phyloP scores from a whole-genome alignment of 2,329 filamentous ascomycete species.

The Fusarium udum region DNA sequence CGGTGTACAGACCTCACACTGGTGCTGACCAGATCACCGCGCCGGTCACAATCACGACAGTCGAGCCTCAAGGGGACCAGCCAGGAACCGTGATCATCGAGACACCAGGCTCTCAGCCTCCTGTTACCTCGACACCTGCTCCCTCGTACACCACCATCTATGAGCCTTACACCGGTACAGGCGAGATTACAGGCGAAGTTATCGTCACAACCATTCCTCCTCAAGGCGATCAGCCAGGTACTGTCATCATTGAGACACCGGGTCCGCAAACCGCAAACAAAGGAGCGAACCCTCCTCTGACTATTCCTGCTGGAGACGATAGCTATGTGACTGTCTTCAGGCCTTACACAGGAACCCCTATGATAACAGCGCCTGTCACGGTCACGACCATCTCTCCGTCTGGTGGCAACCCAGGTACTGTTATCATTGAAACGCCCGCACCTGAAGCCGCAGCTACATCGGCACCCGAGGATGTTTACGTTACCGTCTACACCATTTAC shows the following conservation, averaged over 20 bases:
- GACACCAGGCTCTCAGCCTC: constrained; percentile 1
- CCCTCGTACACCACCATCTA: constrained; percentile 25
- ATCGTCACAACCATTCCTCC: constrained; percentile 9
- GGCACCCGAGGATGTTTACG: constrained; percentile 1
- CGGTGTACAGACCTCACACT: not conserved
- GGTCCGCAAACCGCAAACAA: constrained; percentile 8
- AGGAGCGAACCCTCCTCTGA: constrained; percentile 10
- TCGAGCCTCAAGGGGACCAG: not conserved
- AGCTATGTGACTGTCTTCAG: constrained; percentile 28
- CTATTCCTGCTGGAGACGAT: constrained; percentile 15
- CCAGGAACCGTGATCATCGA: constrained; percentile 24
- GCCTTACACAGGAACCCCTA: constrained; percentile 23
- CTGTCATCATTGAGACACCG: constrained; percentile 24
- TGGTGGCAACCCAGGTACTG: constrained; percentile 21
- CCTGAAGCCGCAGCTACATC: not conserved
- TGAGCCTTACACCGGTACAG: constrained; percentile 17
- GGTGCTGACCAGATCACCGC: not conserved
- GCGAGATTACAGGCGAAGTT: constrained; percentile 4
- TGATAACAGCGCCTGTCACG: constrained; percentile 18
- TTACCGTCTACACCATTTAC: constrained; percentile 24
- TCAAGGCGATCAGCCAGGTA: constrained; percentile 13
- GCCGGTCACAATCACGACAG: not conserved
- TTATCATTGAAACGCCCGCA: constrained; percentile 26
- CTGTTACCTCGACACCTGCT: not conserved
- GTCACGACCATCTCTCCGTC: constrained; percentile 14